Evolutionary conservation across 176 grass and related monocot species (phyloP).

Genomic region (Alloteropsis semialata): DNA sequence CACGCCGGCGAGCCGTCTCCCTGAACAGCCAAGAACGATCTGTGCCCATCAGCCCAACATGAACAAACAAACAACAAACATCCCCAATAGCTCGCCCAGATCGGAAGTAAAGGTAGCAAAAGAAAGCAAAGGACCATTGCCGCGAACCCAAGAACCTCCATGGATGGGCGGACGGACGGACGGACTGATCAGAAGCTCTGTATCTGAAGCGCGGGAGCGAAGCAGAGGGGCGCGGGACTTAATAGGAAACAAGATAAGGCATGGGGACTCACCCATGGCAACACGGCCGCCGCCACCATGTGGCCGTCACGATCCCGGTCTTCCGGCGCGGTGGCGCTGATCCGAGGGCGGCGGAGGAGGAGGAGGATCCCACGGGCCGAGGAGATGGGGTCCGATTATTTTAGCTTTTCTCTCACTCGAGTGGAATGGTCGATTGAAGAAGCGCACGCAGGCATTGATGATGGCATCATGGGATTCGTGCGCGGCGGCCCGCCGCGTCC

Average conservation of each 20-base stretch:
- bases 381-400: conserved; percentile 27
- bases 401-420: background rate
- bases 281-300: conserved; percentile 29
- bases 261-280: conserved; percentile 40
- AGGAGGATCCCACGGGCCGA: conserved; percentile 34
- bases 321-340: conserved; percentile 38
- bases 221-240: background rate
- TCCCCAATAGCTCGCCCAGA: background rate
- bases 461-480: conserved; percentile 55
- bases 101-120: background rate
- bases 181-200: background rate
- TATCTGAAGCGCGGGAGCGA: background rate
- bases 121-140: conserved; percentile 23
- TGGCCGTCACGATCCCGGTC: conserved; percentile 54
- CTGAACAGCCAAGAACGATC: conserved; percentile 13
- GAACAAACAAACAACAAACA: conserved; percentile 11
- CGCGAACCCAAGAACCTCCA: conserved; percentile 49
- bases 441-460: conserved; percentile 32
- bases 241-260: background rate
- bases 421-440: conserved; percentile 8
- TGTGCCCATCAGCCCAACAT: conserved; percentile 4
- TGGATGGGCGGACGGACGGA: conserved; percentile 6
- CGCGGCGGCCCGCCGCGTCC: conserved; percentile 54
- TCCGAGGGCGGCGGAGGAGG: conserved; percentile 40
- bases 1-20: conserved; percentile 45